Base-by-base conservation (phyloP, 2,329 filamentous ascomycete species). In the Aspergillus latus region DNA sequence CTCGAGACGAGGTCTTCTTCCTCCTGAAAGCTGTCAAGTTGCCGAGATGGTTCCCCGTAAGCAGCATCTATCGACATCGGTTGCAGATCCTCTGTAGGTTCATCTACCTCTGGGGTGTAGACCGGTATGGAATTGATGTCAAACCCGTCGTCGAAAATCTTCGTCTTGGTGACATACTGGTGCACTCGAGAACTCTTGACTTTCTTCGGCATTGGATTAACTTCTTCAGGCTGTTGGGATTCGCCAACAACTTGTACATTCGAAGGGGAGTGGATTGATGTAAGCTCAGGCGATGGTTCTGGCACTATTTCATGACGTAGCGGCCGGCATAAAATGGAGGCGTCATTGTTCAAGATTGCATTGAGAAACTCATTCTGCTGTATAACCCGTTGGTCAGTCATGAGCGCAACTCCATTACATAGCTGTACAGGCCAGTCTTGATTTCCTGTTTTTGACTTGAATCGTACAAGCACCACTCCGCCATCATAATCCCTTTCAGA, bases 351-450 rank as follows among this genome's bases (percentile, higher is more conserved):
- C 29, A 97, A 76, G 45, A 99, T 94, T 1, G 89, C 89, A 71
- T 96, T 91, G 2, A 99, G 80, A 60, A 99, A 96, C 65, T 97
- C 92, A 56, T 88, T 92, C 68, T 97, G 92, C 64, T 93, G 86
- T 52, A 97, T 87, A 2, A 92, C 86, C 3, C 91, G 85, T 69
- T 96, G 92, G 59, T 92, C 88, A 11, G 95, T 81, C 45, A 84
- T 80, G 16, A 87, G 71, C 2, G 92, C 89, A 13, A 95, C 83
- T 6, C 85, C 76, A 4, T 81, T 86, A 62, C 87, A 82, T 62
- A 96, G 87, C 1, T 85, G 76, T 13, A 82, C 79, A 57, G 84
- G 90, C 90, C 90, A 96, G 8, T 82, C 77, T 53, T 80, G 74
- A 62, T 80, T 74, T 9, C 80, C 76, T 65, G 86, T 82, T 43